phyloP scores from a whole-genome alignment of 148 eudicot species.

The Cornus suecica region DNA sequence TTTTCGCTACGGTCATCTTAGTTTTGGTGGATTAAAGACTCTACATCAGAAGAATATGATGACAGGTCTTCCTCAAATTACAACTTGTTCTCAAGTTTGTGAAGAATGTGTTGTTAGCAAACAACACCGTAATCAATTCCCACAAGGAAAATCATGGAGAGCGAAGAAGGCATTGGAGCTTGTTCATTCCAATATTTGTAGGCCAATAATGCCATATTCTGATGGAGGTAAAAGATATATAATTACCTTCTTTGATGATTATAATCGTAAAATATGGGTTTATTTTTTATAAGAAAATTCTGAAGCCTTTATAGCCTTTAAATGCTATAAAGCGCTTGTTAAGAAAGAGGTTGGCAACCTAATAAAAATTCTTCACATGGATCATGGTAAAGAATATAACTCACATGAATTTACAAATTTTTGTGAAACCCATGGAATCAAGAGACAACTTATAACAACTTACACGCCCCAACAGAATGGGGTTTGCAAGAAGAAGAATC shows the following conservation, averaged over 20 bases:
- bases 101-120: too few relatives aligned
- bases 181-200: constrained; percentile 16
- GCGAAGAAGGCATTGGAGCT: too few relatives aligned
- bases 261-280: constrained; percentile 9
- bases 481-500: too few relatives aligned
- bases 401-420: constrained; percentile 14
- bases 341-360: constrained; percentile 6
- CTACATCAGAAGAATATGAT: too few relatives aligned
- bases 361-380: constrained; percentile 5
- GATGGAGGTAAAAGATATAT: constrained; percentile 23
- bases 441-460: too few relatives aligned
- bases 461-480: too few relatives aligned
- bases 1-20: constrained; percentile 12
- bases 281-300: constrained; percentile 11
- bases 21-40: constrained; percentile 17
- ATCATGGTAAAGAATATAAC: constrained; percentile 12
- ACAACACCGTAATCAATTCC: too few relatives aligned
- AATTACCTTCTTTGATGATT: constrained; percentile 12
- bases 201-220: constrained; percentile 21
- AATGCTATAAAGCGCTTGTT: constrained; percentile 1
- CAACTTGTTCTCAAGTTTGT: too few relatives aligned
- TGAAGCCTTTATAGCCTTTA: constrained; percentile 7
- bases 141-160: too few relatives aligned
- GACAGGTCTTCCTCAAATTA: too few relatives aligned
- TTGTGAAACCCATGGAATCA: constrained; percentile 11